These are phyloP conservation scores for Hydrangea macrophylla DNA, from an alignment of 148 eudicot species.

Conservation along the genomic window DNA sequence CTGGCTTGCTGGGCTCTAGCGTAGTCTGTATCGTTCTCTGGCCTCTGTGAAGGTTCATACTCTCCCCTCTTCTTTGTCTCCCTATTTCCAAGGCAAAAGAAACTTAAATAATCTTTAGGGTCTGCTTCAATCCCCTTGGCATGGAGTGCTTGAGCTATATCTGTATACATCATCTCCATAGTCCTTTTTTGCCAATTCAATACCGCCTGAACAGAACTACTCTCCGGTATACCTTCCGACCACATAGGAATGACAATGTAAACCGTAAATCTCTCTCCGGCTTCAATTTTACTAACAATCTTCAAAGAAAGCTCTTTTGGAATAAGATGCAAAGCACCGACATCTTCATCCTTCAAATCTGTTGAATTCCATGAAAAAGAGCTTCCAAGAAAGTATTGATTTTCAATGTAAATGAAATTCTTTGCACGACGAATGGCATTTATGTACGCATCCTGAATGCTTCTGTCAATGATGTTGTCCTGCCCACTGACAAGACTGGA, in stretches of 20 bases:
- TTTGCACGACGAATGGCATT: conserved; percentile 52
- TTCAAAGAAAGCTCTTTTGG: too few species aligned
- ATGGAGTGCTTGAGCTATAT: conserved; percentile 37
- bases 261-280: conserved; percentile 39
- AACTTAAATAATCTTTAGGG: conserved; percentile 41
- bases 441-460: conserved; percentile 52
- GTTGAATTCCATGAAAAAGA: conserved; percentile 37
- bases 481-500: conserved; percentile 45
- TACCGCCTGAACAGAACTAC: conserved; percentile 47
- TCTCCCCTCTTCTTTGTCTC: conserved; percentile 36
- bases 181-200: conserved; percentile 60
- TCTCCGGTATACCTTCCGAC: conserved; percentile 49
- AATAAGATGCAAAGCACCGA: too few species aligned
- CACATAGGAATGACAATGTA: conserved; percentile 57
- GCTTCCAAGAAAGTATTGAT: conserved; percentile 55
- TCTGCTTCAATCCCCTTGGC: conserved; percentile 38
- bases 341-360: conserved; percentile 30
- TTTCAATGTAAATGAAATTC: too few species aligned
- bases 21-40: conserved; percentile 38
- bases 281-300: too few species aligned
- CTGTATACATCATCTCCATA: conserved; percentile 57
- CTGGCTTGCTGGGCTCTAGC: conserved; percentile 35
- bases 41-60: conserved; percentile 34
- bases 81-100: conserved; percentile 52
- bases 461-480: conserved; percentile 41